Conservation (phyloP, 805 yeast genomes). For the Candida ipomoeae region DNA sequence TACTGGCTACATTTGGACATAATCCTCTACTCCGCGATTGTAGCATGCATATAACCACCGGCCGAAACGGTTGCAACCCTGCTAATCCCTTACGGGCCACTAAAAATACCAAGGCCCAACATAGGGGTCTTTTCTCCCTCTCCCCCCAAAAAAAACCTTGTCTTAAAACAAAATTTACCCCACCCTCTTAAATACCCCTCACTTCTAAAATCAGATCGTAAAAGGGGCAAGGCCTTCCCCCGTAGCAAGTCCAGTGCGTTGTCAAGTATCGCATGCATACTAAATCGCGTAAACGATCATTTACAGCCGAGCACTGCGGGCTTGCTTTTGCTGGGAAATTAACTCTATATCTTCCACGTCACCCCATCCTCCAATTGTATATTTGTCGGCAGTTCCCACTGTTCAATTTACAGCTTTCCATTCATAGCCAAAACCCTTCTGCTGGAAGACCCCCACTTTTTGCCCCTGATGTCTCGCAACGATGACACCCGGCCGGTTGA, state of each 20-base stretch:
- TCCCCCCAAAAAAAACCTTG: no score
- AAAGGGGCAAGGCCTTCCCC: neutral
- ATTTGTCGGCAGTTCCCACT: neutral
- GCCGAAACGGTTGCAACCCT: neutral
- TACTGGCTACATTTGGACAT: neutral
- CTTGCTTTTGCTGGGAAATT: neutral
- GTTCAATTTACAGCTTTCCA: neutral
- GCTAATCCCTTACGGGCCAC: neutral
- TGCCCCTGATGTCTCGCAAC: conserved; percentile 1
- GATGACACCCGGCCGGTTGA: neutral
- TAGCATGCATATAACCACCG: neutral
- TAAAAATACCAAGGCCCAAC: neutral
- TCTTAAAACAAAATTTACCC: no score
- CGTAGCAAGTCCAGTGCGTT: neutral
- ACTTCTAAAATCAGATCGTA: neutral
- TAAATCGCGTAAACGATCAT: neutral
- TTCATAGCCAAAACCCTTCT: neutral
- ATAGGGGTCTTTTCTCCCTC: no score
- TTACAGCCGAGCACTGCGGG: neutral
- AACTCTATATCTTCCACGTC: neutral
- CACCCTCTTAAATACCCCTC: neutral
- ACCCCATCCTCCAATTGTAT: neutral
- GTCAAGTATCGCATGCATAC: neutral
- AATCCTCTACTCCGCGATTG: neutral
- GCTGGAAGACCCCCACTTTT: neutral